Evolutionary conservation across 805 yeast genomes (phyloP).

Genomic region (Metschnikowia lunata): DNA sequence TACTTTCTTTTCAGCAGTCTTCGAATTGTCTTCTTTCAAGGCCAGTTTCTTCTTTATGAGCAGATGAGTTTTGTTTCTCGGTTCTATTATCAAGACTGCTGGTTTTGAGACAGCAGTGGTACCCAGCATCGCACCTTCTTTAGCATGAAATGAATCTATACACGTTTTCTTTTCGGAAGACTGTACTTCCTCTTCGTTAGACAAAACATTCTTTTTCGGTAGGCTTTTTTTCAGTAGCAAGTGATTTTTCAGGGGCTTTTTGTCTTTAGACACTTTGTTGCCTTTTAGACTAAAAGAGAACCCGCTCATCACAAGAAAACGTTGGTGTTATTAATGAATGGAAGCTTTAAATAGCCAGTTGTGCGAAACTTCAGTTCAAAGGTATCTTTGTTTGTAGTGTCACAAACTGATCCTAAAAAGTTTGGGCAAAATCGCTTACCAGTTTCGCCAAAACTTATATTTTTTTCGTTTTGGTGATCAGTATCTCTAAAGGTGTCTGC

Average conservation of each 20-base stretch:
- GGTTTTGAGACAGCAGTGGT: constrained; percentile 7
- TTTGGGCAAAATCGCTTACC: too few species aligned
- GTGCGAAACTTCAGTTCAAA: too few species aligned
- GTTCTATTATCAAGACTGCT: constrained; percentile 10
- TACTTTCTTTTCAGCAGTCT: background rate
- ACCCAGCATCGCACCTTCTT: constrained; percentile 17
- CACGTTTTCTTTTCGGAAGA: constrained; percentile 3
- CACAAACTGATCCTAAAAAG: too few species aligned
- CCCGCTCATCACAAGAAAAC: constrained; percentile 8
- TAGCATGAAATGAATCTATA: constrained; percentile 14
- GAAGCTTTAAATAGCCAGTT: too few species aligned
- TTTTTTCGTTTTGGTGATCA: too few species aligned
- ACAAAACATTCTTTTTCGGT: constrained; percentile 6
- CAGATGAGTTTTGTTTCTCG: background rate
- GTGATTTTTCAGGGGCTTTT: background rate
- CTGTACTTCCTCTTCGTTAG: constrained; percentile 2
- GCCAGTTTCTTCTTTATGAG: background rate
- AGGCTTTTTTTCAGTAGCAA: background rate
- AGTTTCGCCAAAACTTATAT: too few species aligned
- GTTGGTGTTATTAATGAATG: too few species aligned
- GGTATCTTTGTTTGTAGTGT: too few species aligned
- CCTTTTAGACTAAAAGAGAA: constrained; percentile 16
- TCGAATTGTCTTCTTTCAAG: background rate
- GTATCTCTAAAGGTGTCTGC: too few species aligned
- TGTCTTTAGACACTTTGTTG: constrained; percentile 8